phyloP scores from a whole-genome alignment of 148 eudicot species.

The Beta vulgaris region DNA sequence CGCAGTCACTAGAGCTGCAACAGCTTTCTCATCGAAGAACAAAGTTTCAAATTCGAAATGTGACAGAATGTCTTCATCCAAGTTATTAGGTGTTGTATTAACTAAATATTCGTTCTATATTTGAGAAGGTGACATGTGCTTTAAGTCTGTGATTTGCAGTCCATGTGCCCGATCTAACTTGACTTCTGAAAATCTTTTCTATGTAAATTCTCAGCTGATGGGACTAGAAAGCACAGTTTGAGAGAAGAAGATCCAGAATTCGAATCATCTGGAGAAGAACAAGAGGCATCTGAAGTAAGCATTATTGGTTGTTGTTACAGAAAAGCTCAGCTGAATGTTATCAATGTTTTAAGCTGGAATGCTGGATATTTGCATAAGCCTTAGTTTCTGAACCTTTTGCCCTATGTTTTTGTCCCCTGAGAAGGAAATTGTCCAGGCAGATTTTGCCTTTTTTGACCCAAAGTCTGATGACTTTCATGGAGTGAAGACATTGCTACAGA shows the following conservation, averaged over 20 bases:
- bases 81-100: slow-evolving; percentile 33
- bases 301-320: background rate
- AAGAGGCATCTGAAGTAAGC: slow-evolving; percentile 59
- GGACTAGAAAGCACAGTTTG: slow-evolving; percentile 11
- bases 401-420: slow-evolving; percentile 7
- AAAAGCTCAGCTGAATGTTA: background rate
- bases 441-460: slow-evolving; percentile 96
- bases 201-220: slow-evolving; percentile 26
- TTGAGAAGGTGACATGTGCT: background rate
- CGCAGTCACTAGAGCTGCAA: slow-evolving; percentile 41
- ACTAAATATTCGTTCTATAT: background rate
- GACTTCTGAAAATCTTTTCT: background rate
- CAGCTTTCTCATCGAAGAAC: slow-evolving; percentile 31
- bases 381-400: background rate
- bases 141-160: background rate
- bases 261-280: slow-evolving; percentile 61
- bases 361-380: too few relatives aligned
- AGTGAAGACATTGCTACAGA: slow-evolving; percentile 68
- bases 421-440: slow-evolving; percentile 83
- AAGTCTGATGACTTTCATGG: slow-evolving; percentile 91
- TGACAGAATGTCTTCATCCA: slow-evolving; percentile 24
- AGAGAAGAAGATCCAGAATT: slow-evolving; percentile 31
- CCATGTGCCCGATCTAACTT: background rate
- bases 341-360: background rate
- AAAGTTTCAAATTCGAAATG: slow-evolving; percentile 24